Conservation (phyloP, 768 basidiomycete genomes). For the Rhodotorula toruloides region DNA sequence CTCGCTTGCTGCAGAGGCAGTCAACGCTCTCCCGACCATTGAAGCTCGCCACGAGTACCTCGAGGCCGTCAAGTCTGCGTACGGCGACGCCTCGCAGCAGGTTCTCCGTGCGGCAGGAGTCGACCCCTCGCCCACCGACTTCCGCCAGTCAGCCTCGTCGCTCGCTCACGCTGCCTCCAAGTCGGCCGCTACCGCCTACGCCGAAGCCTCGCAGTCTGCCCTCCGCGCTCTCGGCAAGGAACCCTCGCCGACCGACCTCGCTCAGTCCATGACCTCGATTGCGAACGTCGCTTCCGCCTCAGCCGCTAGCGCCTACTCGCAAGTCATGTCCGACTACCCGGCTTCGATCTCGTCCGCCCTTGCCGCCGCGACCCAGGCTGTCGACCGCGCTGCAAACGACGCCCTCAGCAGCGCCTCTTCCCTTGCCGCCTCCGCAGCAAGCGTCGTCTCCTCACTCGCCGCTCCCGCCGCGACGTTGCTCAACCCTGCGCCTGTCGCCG, state of each 20-base stretch:
- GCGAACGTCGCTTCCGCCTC: slow-evolving; percentile 11
- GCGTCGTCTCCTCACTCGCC: slow-evolving; percentile 13
- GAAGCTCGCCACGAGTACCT: slow-evolving; percentile 12
- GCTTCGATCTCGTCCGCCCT: slow-evolving; percentile 13
- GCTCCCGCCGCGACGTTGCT: slow-evolving; percentile 7
- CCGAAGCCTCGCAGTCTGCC: slow-evolving; percentile 14
- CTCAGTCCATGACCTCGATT: slow-evolving; percentile 13
- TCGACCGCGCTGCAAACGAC: background rate
- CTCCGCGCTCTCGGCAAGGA: slow-evolving; percentile 19
- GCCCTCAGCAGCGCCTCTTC: background rate
- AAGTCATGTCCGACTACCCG: slow-evolving; percentile 13
- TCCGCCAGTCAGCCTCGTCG: slow-evolving; percentile 14
- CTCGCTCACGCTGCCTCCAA: slow-evolving; percentile 9
- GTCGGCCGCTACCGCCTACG: slow-evolving; percentile 16
- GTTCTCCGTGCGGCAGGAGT: slow-evolving; percentile 4
- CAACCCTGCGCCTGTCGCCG: slow-evolving; percentile 1
- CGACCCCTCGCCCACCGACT: slow-evolving; percentile 17
- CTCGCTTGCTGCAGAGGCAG: slow-evolving; percentile 11
- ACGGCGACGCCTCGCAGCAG: slow-evolving; percentile 4
- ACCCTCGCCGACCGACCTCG: slow-evolving; percentile 28
- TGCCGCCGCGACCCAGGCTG: slow-evolving; percentile 5
- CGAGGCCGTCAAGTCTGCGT: background rate
- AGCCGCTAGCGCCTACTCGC: slow-evolving; percentile 5
- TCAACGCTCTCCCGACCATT: slow-evolving; percentile 20
- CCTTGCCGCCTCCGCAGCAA: slow-evolving; percentile 7